Evolutionary conservation across 2,329 filamentous ascomycete species (phyloP).

Genomic region (Aspergillus jensenii): DNA sequence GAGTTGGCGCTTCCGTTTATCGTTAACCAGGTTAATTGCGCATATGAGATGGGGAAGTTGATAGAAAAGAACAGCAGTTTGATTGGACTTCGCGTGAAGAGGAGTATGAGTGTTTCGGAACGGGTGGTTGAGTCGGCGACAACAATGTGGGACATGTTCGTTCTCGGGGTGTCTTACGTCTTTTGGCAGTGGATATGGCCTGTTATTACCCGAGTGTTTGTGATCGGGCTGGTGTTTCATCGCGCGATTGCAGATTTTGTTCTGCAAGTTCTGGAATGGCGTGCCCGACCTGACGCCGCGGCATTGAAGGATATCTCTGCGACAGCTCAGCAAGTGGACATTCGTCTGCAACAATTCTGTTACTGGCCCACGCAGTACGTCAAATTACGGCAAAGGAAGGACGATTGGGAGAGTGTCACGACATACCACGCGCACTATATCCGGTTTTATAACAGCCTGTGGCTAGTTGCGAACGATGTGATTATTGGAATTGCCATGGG

Average conservation of each 20-base stretch:
- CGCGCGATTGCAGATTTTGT: constrained; percentile 78
- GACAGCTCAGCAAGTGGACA: constrained; percentile 95
- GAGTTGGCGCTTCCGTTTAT: constrained; percentile 79
- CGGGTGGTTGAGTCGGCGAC: constrained; percentile 90
- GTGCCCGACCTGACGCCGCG: constrained; percentile 71
- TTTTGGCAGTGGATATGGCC: constrained; percentile 77
- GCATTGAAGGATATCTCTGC: constrained; percentile 95
- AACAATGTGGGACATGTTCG: constrained; percentile 74
- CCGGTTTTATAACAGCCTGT: constrained; percentile 96
- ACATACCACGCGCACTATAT: constrained; percentile 97
- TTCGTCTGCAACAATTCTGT: constrained; percentile 94
- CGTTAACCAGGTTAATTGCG: constrained; percentile 93
- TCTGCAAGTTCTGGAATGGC: constrained; percentile 79
- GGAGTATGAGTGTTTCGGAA: constrained; percentile 89
- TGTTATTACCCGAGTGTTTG: constrained; percentile 68
- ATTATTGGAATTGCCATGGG: constrained; percentile 97
- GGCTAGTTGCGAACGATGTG: constrained; percentile 97
- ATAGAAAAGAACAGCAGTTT: constrained; percentile 88
- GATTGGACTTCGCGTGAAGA: constrained; percentile 76
- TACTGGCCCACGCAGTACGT: constrained; percentile 98
- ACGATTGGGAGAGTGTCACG: constrained; percentile 93
- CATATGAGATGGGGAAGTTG: constrained; percentile 80
- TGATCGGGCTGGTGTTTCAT: constrained; percentile 76
- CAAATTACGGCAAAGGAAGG: constrained; percentile 82
- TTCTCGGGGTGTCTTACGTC: constrained; percentile 68